Percentiles rank a stretch among this genome's conserved stretches.
Conservation (phyloP, 768 basidiomycete species). For the Lactarius deliciosus region DNA sequence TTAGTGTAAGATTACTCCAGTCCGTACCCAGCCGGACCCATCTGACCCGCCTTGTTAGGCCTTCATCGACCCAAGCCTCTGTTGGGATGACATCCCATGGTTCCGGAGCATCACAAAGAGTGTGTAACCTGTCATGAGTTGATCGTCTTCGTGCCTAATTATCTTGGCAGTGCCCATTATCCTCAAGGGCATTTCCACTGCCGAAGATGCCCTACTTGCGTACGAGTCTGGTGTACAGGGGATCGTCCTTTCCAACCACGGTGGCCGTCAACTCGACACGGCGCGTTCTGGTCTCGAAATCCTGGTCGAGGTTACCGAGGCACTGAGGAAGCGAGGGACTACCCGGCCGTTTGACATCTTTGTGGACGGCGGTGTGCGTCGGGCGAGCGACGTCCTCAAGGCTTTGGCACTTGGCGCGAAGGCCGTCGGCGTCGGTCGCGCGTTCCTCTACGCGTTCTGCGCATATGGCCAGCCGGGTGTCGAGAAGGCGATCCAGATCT, state of each 20-base stretch:
- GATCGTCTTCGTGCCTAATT: background rate
- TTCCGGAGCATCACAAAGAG: constrained; percentile 59
- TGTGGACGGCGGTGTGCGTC: constrained; percentile 91
- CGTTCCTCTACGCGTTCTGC: constrained; percentile 82
- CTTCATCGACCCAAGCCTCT: constrained; percentile 90
- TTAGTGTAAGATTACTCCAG: constrained; percentile 6
- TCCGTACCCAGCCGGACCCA: background rate
- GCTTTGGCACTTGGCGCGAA: constrained; percentile 89
- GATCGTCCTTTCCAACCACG: constrained; percentile 59
- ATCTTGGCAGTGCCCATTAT: constrained; percentile 51
- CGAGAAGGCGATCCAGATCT: constrained; percentile 74
- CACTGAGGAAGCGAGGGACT: constrained; percentile 63
- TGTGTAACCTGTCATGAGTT: constrained; percentile 26
- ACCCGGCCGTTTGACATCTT: constrained; percentile 78
- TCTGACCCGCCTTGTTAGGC: constrained; percentile 40
- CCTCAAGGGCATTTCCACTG: constrained; percentile 63
- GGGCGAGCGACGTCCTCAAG: constrained; percentile 88
- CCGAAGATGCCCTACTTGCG: constrained; percentile 58
- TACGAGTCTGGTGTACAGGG: constrained; percentile 47
- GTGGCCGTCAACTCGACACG: constrained; percentile 57
- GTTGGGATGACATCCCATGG: constrained; percentile 81
- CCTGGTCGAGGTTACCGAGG: constrained; percentile 71
- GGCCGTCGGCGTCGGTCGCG: constrained; percentile 39
- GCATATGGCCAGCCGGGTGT: constrained; percentile 89
- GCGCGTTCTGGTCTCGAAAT: constrained; percentile 41